These are phyloP conservation scores for Aureobasidium mangrovei DNA, from an alignment of 2,329 filamentous ascomycete species.

Conservation along the genomic window DNA sequence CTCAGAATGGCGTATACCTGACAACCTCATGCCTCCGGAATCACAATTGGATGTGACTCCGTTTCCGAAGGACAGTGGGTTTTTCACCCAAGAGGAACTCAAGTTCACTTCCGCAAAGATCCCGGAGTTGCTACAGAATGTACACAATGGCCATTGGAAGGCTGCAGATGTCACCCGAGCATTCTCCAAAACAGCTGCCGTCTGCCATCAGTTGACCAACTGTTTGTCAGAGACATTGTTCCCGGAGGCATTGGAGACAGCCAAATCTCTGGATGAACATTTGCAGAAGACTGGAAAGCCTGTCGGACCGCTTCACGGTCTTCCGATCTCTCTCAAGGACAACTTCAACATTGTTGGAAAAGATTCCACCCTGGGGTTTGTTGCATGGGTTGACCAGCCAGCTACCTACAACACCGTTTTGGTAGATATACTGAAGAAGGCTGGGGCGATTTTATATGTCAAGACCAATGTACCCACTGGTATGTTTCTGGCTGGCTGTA, in stretches of 20 bases:
- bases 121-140: conserved; percentile 32
- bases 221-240: conserved; percentile 53
- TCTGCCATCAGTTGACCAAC: conserved; percentile 51
- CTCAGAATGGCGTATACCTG: conserved; percentile 48
- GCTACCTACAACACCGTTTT: conserved; percentile 48
- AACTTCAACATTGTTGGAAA: conserved; percentile 56
- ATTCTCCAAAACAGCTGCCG: conserved; percentile 47
- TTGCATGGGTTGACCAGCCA: conserved; percentile 51
- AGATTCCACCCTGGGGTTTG: conserved; percentile 56
- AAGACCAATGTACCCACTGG: conserved; percentile 64
- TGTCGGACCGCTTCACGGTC: conserved; percentile 57
- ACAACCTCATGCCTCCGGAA: conserved; percentile 44
- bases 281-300: conserved; percentile 37
- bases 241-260: conserved; percentile 42
- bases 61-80: conserved; percentile 49
- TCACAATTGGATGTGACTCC: conserved; percentile 47
- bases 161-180: conserved; percentile 44
- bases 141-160: conserved; percentile 38
- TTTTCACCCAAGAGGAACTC: conserved; percentile 47
- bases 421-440: conserved; percentile 48
- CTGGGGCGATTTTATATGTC: conserved; percentile 59
- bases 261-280: conserved; percentile 45
- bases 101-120: conserved; percentile 40
- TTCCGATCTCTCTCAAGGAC: conserved; percentile 61
- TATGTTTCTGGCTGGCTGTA: background rate